Evolutionary conservation across 192 early-diverging fungal species (phyloP).

Genomic region (Backusella liffmaniae): DNA sequence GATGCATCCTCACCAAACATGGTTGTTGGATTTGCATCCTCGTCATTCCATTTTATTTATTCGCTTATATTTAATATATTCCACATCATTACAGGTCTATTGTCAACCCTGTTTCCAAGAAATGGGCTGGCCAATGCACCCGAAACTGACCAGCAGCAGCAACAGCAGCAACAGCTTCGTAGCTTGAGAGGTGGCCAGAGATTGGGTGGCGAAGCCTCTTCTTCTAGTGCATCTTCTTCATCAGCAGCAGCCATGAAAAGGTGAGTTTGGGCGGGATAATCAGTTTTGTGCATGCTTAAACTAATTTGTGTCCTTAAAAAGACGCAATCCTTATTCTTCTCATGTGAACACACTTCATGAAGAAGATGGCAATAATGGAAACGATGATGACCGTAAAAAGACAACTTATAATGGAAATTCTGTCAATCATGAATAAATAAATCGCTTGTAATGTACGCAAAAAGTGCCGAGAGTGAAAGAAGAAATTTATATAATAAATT

Average conservation of each 20-base stretch:
- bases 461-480: background rate
- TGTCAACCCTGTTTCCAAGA: slow-evolving; percentile 9
- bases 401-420: slow-evolving; percentile 39
- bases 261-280: background rate
- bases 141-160: background rate
- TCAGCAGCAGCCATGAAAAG: slow-evolving; percentile 1
- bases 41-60: slow-evolving; percentile 21
- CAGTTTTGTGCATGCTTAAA: background rate
- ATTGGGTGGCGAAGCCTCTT: slow-evolving; percentile 15
- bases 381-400: slow-evolving; percentile 3
- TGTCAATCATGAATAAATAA: slow-evolving; percentile 34
- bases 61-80: slow-evolving; percentile 5
- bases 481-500: background rate
- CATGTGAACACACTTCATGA: background rate
- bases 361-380: slow-evolving; percentile 3
- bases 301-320: background rate
- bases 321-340: background rate
- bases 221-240: background rate
- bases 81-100: background rate
- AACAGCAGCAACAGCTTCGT: background rate
- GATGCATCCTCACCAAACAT: background rate
- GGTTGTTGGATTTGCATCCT: slow-evolving; percentile 18
- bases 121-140: background rate
- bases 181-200: slow-evolving; percentile 5
- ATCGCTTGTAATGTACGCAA: background rate